Evolutionary conservation across 768 basidiomycete species (phyloP).

Genomic region (Hericium alpestre): DNA sequence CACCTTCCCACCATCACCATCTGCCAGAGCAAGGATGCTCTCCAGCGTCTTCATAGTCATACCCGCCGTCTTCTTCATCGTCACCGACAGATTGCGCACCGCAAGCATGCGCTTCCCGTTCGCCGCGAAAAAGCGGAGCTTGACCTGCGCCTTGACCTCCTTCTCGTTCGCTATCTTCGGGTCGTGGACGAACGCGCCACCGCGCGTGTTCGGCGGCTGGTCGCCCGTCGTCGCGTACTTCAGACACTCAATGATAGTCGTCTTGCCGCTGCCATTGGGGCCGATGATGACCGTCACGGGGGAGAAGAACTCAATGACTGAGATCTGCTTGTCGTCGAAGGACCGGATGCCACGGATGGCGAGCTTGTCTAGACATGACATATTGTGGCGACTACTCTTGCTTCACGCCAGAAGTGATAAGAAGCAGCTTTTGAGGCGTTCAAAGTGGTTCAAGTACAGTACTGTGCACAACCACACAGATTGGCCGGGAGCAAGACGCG

Average conservation of each 20-base stretch:
- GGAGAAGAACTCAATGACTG: constrained; percentile 93
- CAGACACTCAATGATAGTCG: constrained; percentile 97
- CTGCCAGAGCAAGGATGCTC: constrained; percentile 70
- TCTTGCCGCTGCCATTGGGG: constrained; percentile 97
- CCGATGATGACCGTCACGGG: constrained; percentile 98
- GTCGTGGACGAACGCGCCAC: constrained; percentile 98
- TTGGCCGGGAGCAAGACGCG: too few species aligned
- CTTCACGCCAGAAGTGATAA: neutral
- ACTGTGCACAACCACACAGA: too few species aligned
- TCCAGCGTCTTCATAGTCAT: constrained; percentile 98
- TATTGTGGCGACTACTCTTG: constrained; percentile 17
- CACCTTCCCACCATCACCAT: constrained; percentile 75
- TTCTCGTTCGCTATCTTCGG: constrained; percentile 99
- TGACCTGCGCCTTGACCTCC: constrained; percentile 98
- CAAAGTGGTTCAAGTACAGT: too few species aligned
- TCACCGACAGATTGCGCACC: constrained; percentile 83
- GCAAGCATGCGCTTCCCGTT: constrained; percentile 87
- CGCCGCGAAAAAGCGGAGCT: constrained; percentile 82
- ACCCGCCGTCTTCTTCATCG: constrained; percentile 78
- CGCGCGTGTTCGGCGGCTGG: constrained; percentile 93
- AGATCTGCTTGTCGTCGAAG: constrained; percentile 90
- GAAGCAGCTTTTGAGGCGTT: too few species aligned
- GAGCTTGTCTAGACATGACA: constrained; percentile 85
- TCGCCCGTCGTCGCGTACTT: constrained; percentile 99
- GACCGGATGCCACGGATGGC: constrained; percentile 91